Evolutionary conservation across 106 monocot species (phyloP).

Genomic region (Gastrodia elata): DNA sequence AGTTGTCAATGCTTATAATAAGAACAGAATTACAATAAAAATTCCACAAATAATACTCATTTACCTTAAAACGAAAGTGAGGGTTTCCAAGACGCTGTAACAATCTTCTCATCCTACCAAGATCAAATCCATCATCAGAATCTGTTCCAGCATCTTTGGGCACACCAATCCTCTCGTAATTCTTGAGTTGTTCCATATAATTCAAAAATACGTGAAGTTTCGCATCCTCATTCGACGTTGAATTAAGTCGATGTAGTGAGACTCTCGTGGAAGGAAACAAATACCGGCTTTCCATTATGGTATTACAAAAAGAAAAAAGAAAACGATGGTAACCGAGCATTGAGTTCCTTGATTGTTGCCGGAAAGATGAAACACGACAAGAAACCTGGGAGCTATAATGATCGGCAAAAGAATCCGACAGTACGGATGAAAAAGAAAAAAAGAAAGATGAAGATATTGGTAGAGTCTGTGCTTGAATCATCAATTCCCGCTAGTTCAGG

Average conservation of each 20-base stretch:
- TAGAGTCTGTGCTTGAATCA: neutral
- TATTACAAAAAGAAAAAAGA: neutral
- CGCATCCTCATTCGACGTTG: slow-evolving; percentile 26
- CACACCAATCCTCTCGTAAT: slow-evolving; percentile 67
- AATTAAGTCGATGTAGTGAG: slow-evolving; percentile 4
- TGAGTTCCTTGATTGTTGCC: neutral
- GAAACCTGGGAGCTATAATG: neutral
- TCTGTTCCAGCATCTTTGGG: slow-evolving; percentile 73
- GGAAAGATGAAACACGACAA: neutral
- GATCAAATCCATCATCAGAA: slow-evolving; percentile 83
- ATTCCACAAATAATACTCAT: too few species aligned
- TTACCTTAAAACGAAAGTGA: slow-evolving; percentile 54
- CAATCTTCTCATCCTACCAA: slow-evolving; percentile 83
- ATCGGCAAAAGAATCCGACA: neutral
- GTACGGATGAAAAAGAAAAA: neutral
- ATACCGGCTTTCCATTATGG: neutral
- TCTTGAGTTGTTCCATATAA: slow-evolving; percentile 79
- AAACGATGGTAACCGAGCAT: neutral
- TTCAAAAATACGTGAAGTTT: slow-evolving; percentile 50
- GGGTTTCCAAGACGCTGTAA: slow-evolving; percentile 66
- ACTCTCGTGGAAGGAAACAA: neutral
- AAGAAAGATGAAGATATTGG: neutral
- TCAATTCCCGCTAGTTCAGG: neutral
- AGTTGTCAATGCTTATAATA: too few species aligned
- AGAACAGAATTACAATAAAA: too few species aligned